Evolutionary conservation across 2,329 filamentous ascomycete genomes (phyloP).

Genomic region (Fonsecaea erecta): DNA sequence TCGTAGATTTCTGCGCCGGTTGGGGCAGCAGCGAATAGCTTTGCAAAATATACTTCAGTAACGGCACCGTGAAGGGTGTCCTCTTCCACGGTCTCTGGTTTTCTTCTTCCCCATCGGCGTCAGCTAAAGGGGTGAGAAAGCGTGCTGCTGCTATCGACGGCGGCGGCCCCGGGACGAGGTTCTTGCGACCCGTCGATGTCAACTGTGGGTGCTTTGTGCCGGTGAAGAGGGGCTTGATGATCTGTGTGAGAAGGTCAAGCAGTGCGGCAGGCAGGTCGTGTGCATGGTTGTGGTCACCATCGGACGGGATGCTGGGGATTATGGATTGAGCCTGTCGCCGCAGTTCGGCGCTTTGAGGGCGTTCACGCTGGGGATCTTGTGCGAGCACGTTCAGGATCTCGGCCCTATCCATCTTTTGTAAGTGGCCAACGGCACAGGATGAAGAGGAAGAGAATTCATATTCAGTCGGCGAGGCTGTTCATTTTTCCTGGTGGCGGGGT

Average conservation of each 20-base stretch:
- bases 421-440: background rate
- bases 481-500: background rate
- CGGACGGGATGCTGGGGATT: background rate
- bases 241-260: constrained; percentile 34
- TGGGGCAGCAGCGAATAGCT: constrained; percentile 19
- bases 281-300: background rate
- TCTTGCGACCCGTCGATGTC: constrained; percentile 51
- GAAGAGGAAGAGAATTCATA: background rate
- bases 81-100: constrained; percentile 35
- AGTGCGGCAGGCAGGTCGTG: constrained; percentile 29
- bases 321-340: constrained; percentile 7
- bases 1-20: constrained; percentile 23
- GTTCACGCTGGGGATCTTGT: background rate
- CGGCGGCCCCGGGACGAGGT: constrained; percentile 46
- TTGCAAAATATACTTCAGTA: constrained; percentile 25
- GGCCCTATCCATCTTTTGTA: background rate
- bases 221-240: constrained; percentile 50
- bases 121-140: constrained; percentile 4
- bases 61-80: constrained; percentile 25
- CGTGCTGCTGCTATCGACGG: constrained; percentile 46
- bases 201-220: constrained; percentile 49
- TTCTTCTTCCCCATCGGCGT: constrained; percentile 18
- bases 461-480: background rate
- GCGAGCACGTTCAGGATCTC: background rate
- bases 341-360: background rate